Evolutionary conservation across 441 rosid species (phyloP), one percentile per base, ranked within the genome.

Genomic region (Brassica hybrid): DNA sequence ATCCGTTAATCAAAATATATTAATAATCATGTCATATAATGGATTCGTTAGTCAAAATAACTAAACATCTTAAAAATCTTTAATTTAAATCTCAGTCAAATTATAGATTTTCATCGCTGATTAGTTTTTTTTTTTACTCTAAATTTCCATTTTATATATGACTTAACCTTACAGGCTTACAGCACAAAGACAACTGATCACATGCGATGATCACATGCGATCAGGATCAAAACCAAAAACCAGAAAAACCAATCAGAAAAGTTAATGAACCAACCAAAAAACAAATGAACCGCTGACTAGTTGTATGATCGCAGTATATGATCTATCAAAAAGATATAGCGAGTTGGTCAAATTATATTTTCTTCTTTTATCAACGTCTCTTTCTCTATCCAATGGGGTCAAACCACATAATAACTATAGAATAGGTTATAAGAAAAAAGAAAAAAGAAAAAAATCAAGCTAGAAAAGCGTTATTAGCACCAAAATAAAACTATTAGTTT

Each of bases 401-500:
- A 14, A 23, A 7, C 11, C 45, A 43, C 43, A 61, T 60, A 17
- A 1, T 56, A 18, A 18, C 10, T 9, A 56, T 18, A 18, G 13
- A 18, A 56, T 8, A 56, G 12, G 23, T 54, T 54, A 54, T 54
- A 17, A 30, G 34, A 30, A 30, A 54, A 0, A 54, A 30, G 34
- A 30, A 30, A 54, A 0, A 54, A 16, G 13, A 41, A 41, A 10
- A 41, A 2, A 41, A 52, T 7, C 4, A 16, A 52, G 21, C 0
- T 71, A 60, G 36, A 48, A 36, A 23, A 16, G 9, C 27, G 56
- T 71, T 71, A 59, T 8, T 38, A 59, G 56, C 74, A 57, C 8
- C 38, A 34, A 34, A 6, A 34, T 34, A 34, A 34, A 6, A 6
- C 7, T 34, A 34, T 34, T 34, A 34, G 7, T 6, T 6, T 34